These are phyloP conservation scores for Mycena epipterygia DNA, from an alignment of 768 basidiomycete genomes.

Conservation along the genomic window DNA sequence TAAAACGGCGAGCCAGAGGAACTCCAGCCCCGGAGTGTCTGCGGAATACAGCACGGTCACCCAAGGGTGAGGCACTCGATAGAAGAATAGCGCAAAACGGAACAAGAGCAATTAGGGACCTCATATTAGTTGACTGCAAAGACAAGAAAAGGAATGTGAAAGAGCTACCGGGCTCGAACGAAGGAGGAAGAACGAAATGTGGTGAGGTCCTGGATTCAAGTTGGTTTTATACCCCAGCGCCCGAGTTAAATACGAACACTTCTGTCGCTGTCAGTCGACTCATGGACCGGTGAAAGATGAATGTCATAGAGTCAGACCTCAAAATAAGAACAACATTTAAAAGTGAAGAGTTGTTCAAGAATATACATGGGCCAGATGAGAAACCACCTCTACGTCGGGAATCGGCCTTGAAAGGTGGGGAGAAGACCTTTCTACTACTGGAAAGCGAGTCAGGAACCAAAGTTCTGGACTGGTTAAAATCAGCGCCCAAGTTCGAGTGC, in stretches of 20 bases:
- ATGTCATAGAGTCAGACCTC: neutral
- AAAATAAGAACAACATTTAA: neutral
- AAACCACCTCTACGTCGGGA: too few species aligned
- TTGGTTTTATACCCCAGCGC: conserved; percentile 23
- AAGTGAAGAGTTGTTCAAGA: neutral
- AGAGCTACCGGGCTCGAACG: conserved; percentile 53
- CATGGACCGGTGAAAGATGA: conserved; percentile 1
- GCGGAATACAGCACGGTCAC: conserved; percentile 50
- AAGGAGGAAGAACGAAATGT: conserved; percentile 28
- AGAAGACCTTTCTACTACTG: too few species aligned
- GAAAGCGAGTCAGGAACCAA: too few species aligned
- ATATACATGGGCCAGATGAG: too few species aligned
- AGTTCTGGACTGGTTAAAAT: conserved; percentile 22
- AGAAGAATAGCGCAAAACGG: conserved; percentile 47
- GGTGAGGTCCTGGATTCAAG: neutral
- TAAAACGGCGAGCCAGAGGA: conserved; percentile 46
- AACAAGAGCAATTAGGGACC: conserved; percentile 43
- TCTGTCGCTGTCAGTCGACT: conserved; percentile 20
- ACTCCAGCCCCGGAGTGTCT: conserved; percentile 48
- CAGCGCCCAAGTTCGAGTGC: conserved; percentile 31
- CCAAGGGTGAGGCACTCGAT: conserved; percentile 48
- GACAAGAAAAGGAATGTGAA: conserved; percentile 41
- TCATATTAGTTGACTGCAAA: conserved; percentile 43
- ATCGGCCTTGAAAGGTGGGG: too few species aligned
- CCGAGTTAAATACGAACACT: conserved; percentile 13